Evolutionary conservation across 441 rosid genomes (phyloP).

Genomic region (Corymbia calophylla): DNA sequence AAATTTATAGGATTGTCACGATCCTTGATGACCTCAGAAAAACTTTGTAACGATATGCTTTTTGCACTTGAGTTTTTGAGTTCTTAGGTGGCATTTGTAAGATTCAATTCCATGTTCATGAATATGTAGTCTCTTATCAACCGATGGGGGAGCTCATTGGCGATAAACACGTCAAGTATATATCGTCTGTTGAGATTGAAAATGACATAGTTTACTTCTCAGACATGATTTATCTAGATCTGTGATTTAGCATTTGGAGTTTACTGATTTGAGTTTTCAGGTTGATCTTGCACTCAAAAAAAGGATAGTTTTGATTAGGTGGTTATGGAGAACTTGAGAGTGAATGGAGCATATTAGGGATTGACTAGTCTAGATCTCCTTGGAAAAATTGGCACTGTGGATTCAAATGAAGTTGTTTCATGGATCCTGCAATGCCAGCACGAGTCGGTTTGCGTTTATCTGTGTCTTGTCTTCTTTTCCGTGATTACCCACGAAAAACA

Average conservation of each 20-base stretch:
- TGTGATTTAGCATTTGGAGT: not conserved
- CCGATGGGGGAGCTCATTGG: conserved; percentile 47
- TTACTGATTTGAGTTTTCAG: not conserved
- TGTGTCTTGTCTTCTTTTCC: not conserved
- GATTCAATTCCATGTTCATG: too few relatives aligned
- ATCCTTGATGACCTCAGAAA: too few relatives aligned
- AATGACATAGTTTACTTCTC: too few relatives aligned
- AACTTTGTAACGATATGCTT: too few relatives aligned
- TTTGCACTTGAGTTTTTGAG: too few relatives aligned
- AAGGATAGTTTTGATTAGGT: conserved; percentile 49
- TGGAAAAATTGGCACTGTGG: conserved; percentile 48
- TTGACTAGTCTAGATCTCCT: not conserved
- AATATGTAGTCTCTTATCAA: too few relatives aligned
- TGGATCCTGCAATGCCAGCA: conserved; percentile 80
- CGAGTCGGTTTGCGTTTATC: conserved; percentile 43
- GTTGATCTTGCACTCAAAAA: conserved; percentile 21
- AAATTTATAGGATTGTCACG: too few relatives aligned
- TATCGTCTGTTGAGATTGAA: conserved; percentile 41
- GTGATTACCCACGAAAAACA: not conserved
- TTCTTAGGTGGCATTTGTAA: too few relatives aligned
- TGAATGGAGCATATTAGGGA: too few relatives aligned
- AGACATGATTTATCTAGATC: too few relatives aligned
- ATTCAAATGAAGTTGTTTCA: conserved; percentile 56
- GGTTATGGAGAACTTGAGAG: too few relatives aligned
- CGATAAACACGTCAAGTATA: conserved; percentile 57